Evolutionary conservation across 805 yeast genomes (phyloP).

Genomic region (Lachancea sp.): DNA sequence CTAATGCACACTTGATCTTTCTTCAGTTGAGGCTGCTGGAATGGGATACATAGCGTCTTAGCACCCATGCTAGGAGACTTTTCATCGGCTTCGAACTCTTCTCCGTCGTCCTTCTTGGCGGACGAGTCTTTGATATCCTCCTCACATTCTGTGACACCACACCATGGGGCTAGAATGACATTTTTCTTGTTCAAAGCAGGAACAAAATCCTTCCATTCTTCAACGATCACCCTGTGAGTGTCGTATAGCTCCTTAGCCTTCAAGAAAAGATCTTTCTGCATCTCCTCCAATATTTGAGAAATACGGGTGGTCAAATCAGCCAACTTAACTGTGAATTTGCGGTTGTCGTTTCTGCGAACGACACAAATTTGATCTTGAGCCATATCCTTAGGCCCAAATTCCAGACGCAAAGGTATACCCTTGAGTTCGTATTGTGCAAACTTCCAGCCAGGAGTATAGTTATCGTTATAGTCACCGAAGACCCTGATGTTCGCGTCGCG

Average conservation of each 20-base stretch:
- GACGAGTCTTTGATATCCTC: conserved; percentile 93
- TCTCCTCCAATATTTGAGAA: conserved; percentile 71
- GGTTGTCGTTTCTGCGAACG: conserved; percentile 88
- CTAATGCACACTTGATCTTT: conserved; percentile 79
- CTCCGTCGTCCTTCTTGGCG: conserved; percentile 67
- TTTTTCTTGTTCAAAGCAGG: conserved; percentile 88
- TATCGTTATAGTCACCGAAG: conserved; percentile 82
- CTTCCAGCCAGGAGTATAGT: conserved; percentile 98
- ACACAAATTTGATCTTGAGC: conserved; percentile 73
- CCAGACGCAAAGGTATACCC: conserved; percentile 91
- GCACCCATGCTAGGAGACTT: conserved; percentile 99
- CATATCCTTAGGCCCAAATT: conserved; percentile 94
- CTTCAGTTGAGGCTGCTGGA: conserved; percentile 79
- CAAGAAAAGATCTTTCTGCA: conserved; percentile 68
- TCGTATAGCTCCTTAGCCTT: conserved; percentile 82
- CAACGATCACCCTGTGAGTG: conserved; percentile 72
- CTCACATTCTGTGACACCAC: conserved; percentile 92
- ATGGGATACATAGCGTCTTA: conserved; percentile 94
- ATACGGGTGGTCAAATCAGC: conserved; percentile 58
- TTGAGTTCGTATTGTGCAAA: conserved; percentile 95
- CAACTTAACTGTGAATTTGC: conserved; percentile 61
- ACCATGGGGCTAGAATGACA: conserved; percentile 92
- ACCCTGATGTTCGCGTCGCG: conserved; percentile 61
- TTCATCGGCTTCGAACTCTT: conserved; percentile 86
- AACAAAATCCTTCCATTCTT: conserved; percentile 87